Conservation (phyloP, 768 basidiomycete species). For the Gloeophyllum trabeum region DNA sequence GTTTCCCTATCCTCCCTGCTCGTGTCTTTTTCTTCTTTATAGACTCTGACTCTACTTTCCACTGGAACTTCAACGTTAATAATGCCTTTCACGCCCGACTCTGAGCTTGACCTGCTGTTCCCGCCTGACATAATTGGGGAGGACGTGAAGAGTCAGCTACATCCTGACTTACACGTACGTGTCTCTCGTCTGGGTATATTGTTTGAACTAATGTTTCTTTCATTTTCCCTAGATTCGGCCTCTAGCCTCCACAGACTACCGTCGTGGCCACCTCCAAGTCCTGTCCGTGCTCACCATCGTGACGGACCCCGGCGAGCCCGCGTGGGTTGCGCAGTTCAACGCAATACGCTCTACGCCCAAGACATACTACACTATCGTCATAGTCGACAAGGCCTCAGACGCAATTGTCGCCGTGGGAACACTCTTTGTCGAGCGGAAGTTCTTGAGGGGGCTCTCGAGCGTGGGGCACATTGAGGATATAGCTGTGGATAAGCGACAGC, state of each 20-base stretch:
- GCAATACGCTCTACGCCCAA: conserved; percentile 36
- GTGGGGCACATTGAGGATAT: conserved; percentile 99
- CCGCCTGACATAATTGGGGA: conserved; percentile 56
- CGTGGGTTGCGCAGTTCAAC: conserved; percentile 65
- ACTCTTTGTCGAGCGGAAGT: conserved; percentile 90
- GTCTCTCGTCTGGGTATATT: neutral
- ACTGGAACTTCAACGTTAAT: conserved; percentile 2
- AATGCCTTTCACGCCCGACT: conserved; percentile 48
- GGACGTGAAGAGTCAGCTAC: conserved; percentile 48
- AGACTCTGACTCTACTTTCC: conserved; percentile 1
- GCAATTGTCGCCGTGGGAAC: conserved; percentile 75
- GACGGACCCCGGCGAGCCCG: conserved; percentile 50
- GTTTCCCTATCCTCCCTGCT: neutral
- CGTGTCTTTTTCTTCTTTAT: too few species aligned
- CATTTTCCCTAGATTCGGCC: conserved; percentile 64
- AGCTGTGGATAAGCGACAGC: conserved; percentile 77
- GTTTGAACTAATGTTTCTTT: neutral
- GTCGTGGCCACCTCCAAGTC: conserved; percentile 73
- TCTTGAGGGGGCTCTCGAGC: conserved; percentile 72
- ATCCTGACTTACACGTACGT: conserved; percentile 57
- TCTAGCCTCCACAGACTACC: conserved; percentile 74
- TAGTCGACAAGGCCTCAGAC: conserved; percentile 66
- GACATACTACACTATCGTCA: conserved; percentile 81
- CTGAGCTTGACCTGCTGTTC: conserved; percentile 69
- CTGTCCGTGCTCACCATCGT: conserved; percentile 65